Evolutionary conservation across 805 yeast species (phyloP), one percentile per base, ranked within the genome.

Genomic region (Priceomyces haplophilus): DNA sequence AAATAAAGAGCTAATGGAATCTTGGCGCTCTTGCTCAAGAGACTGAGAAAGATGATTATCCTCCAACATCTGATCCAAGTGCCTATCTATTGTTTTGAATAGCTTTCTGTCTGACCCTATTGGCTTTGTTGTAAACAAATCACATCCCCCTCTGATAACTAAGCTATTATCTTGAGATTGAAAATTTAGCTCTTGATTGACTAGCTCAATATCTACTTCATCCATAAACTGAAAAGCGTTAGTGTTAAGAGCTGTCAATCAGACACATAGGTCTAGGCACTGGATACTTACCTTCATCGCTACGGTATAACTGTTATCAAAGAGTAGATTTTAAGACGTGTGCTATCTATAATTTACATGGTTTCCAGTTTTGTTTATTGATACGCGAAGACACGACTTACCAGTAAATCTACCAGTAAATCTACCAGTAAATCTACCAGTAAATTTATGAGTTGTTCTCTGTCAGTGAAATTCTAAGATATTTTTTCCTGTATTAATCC

Each of bases 121-220:
- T 1, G 97, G 89, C 56, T 91, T 93, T 1, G 99, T 93, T 1
- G 98, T 87, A 58, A 88, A 93, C 38, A 93, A 75, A 58, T 93
- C 99, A 59, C 96, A 83, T 19, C 95, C 89, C 10, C 97, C 98
- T 43, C 79, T 78, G 31, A 93, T 80, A 37, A 69, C 65, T 19
- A 69, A 58, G 43, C 66, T 69, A 47, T 68, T 64, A 48, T 70
- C 75, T 20, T 61, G 71, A 12, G 74, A 62, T 38, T 67, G 70
- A 54, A 88, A 88, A 50, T 82, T 81, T 43, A 93, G 78, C 42
- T 88, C 85, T 56, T 89, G 95, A 58, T 89, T 89, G 30, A 93
- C 85, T 52, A 85, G 75, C 62, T 89, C 97, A n/a, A 93, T 82
- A 55, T 90, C 97, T 31, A 88, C 83, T 57, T 85, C 93, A 61